A percentile compares a stretch with the other conserved stretches of the same genome.
phyloP scores from a whole-genome alignment of 1,139 yeast species.

The Kodamaea sp. region DNA sequence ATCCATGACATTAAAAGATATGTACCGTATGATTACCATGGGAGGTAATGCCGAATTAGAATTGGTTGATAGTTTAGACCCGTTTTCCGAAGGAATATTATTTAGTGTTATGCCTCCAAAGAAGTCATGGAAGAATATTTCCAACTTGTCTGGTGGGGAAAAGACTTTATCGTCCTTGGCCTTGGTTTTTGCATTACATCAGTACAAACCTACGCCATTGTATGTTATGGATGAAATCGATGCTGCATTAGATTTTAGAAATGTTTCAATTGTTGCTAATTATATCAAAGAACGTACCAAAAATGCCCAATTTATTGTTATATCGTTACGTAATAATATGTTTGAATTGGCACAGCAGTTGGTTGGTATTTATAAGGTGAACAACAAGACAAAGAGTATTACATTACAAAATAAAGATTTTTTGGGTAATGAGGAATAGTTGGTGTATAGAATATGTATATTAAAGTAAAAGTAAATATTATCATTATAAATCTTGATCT shows the following conservation, averaged over 20 bases:
- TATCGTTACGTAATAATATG: constrained; percentile 94
- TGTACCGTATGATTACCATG: constrained; percentile 99
- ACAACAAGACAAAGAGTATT: constrained; percentile 84
- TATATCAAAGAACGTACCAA: constrained; percentile 93
- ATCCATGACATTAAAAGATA: constrained; percentile 85
- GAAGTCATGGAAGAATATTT: constrained; percentile 94
- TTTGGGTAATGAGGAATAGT: constrained; percentile 13
- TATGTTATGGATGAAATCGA: constrained; percentile 99
- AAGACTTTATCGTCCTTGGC: constrained; percentile 95
- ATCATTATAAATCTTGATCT: constrained; percentile 10
- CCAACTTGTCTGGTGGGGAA: constrained; percentile 96
- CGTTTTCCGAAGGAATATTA: constrained; percentile 95
- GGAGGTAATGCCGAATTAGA: constrained; percentile 99
- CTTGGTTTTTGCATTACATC: constrained; percentile 92
- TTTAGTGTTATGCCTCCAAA: constrained; percentile 99
- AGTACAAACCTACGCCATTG: constrained; percentile 93
- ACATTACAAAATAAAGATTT: constrained; percentile 66
- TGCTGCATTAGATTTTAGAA: constrained; percentile 96
- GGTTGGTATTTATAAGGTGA: constrained; percentile 92
- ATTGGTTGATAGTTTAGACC: constrained; percentile 91
- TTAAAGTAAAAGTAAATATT: constrained; percentile 2
- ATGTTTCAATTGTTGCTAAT: constrained; percentile 95
- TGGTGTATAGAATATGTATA: not conserved
- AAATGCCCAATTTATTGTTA: constrained; percentile 95
- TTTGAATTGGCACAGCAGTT: constrained; percentile 91